Evolutionary conservation across 176 grass and related monocot species (phyloP).

Genomic region (Eragrostis nindensis): DNA sequence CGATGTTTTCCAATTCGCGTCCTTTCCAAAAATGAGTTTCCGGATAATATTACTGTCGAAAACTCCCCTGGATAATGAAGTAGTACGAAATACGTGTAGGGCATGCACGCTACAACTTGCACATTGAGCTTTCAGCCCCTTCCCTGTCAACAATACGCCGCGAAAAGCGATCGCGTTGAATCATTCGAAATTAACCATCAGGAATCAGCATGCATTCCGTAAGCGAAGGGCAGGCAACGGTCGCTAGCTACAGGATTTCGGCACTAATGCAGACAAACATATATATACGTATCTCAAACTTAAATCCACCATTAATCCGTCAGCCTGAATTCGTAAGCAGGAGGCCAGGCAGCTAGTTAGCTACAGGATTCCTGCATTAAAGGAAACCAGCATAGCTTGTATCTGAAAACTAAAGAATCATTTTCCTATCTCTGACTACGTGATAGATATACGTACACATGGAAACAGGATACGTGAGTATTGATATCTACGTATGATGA

Average conservation of each 20-base stretch:
- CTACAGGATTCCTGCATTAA: not conserved
- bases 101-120: not conserved
- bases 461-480: not conserved
- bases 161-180: not conserved
- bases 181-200: not conserved
- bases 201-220: not conserved
- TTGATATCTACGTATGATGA: constrained; percentile 9
- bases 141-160: not conserved
- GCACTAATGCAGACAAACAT: not conserved
- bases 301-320: not conserved
- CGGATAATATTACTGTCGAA: no score
- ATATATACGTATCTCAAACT: not conserved
- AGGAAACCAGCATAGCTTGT: not conserved
- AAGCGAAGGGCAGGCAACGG: not conserved
- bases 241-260: not conserved
- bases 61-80: not conserved
- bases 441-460: not conserved
- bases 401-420: not conserved
- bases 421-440: not conserved
- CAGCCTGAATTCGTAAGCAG: not conserved
- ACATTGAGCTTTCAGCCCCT: not conserved
- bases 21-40: no score
- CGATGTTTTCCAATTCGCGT: not conserved
- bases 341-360: not conserved
- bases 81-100: not conserved